Evolutionary conservation across 1,284 basidiomycete genomes (phyloP), one percentile per base, ranked within the genome.

Genomic region (Singerocomus rubriflavus): DNA sequence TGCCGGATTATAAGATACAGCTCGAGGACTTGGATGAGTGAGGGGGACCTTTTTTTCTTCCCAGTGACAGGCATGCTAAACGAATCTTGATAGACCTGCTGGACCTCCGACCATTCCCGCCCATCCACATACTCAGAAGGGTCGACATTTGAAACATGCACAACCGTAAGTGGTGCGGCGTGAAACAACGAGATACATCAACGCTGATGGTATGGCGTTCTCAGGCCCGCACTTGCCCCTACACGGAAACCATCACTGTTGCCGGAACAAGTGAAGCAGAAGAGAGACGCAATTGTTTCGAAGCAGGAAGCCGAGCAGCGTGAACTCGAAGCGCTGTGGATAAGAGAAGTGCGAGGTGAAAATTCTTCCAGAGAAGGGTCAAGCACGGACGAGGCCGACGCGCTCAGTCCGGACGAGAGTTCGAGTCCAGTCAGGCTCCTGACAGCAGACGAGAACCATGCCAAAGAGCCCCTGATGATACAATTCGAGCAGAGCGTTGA

Each of bases 271-370:
- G 1, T 59, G 40, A 53, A 37, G 34, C 43, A 9, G 25, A 57
- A 21, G n/a, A 56, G 47, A 46, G 33, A 46, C 11, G 50, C 36
- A 5, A 64, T 62, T 2, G 12, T 62, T 17, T 31, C 43, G 1
- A 60, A 35, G n/a, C 61, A 62, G 34, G 39, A 51, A 42, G 54
- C 46, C 1, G 61, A 60, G 41, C 50, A 54, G 34, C 54, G 39
- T n/a, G 16, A 62, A 26, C 43, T 64, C 13, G 42, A 47, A 17
- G 43, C 36, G n/a, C 17, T 44, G 21, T 35, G 25, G 25, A 25
- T 14, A 48, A 34, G n/a, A 29, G 40, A 54, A 14, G 17, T 30
- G 25, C 26, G 11, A 14, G 17, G 14, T 9, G 16, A 36, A 43
- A 29, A 10, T 30, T 52, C 41, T 13, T 32, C 37, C 17, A 21